Evolutionary conservation across 441 rosid genomes (phyloP).

Genomic region (Euphorbia schlechtendalii): DNA sequence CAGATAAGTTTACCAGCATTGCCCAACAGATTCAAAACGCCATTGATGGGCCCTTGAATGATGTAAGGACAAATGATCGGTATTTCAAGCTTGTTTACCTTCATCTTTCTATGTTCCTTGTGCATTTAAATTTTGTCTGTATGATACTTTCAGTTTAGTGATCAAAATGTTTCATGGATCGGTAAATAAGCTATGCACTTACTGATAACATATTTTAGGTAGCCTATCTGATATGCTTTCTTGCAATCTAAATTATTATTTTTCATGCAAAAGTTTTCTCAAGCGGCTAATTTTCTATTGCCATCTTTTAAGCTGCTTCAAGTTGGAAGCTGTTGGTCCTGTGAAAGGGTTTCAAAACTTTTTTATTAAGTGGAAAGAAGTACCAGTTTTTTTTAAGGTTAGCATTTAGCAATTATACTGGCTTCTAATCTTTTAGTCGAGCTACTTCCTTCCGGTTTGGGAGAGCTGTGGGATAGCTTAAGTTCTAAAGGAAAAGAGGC

Average conservation of each 20-base stretch:
- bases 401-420: not conserved
- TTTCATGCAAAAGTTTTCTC: not conserved
- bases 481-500: too few species aligned
- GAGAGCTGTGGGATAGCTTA: too few species aligned
- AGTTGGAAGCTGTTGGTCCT: not conserved
- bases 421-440: too few species aligned
- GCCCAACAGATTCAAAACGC: slow-evolving; percentile 41
- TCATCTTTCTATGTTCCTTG: not conserved
- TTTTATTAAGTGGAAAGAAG: not conserved
- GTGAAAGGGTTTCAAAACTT: not conserved
- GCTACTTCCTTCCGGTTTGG: too few species aligned
- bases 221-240: not conserved
- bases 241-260: too few species aligned
- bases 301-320: not conserved
- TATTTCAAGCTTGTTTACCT: slow-evolving; percentile 4
- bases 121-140: not conserved
- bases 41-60: slow-evolving; percentile 27
- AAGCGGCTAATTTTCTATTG: not conserved
- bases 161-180: not conserved
- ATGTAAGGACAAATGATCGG: slow-evolving; percentile 40
- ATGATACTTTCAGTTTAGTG: slow-evolving; percentile 10
- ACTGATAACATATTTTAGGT: not conserved
- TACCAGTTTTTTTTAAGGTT: not conserved
- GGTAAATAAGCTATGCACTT: not conserved
- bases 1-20: slow-evolving; percentile 46